phyloP scores from a whole-genome alignment of 1,139 yeast genomes.

The Kurtzmaniella quercitrusa region DNA sequence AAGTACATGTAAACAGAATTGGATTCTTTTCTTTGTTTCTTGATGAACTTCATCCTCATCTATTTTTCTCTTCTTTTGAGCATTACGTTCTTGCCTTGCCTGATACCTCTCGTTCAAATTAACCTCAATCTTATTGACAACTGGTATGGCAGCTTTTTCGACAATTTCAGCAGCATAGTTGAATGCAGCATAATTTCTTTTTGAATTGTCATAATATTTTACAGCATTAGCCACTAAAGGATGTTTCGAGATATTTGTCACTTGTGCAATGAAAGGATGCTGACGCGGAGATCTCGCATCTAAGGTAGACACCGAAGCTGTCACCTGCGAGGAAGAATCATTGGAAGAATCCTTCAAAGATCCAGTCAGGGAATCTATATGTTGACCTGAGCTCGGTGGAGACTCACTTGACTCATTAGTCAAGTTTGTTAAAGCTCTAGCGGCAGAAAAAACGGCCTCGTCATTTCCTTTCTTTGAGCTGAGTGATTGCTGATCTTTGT shows the following conservation, averaged over 20 bases:
- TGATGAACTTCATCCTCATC: conserved; percentile 2
- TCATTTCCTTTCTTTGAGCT: conserved; percentile 1
- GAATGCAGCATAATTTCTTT: conserved; percentile 52
- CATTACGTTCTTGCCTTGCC: conserved; percentile 16
- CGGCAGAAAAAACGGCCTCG: conserved; percentile 34
- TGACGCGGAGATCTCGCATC: conserved; percentile 9
- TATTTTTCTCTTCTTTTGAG: conserved; percentile 12
- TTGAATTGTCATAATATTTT: conserved; percentile 54
- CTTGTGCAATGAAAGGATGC: conserved; percentile 44
- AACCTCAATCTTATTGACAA: conserved; percentile 48
- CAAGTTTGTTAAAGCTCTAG: conserved; percentile 39
- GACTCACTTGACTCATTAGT: conserved; percentile 14
- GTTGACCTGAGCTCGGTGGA: conserved; percentile 7
- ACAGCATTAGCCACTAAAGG: conserved; percentile 58
- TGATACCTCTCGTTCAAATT: conserved; percentile 40
- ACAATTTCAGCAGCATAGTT: conserved; percentile 66
- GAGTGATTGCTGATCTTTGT: neutral
- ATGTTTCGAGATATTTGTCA: conserved; percentile 40
- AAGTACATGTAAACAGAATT: conserved; percentile 69
- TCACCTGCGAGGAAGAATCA: neutral
- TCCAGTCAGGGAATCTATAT: neutral
- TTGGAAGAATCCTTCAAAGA: neutral
- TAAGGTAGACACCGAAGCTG: neutral
- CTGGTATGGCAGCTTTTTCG: conserved; percentile 59
- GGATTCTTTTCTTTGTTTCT: conserved; percentile 67